Base-by-base conservation (phyloP, 2,329 filamentous ascomycete species). In the Elsinoe arachidis region DNA sequence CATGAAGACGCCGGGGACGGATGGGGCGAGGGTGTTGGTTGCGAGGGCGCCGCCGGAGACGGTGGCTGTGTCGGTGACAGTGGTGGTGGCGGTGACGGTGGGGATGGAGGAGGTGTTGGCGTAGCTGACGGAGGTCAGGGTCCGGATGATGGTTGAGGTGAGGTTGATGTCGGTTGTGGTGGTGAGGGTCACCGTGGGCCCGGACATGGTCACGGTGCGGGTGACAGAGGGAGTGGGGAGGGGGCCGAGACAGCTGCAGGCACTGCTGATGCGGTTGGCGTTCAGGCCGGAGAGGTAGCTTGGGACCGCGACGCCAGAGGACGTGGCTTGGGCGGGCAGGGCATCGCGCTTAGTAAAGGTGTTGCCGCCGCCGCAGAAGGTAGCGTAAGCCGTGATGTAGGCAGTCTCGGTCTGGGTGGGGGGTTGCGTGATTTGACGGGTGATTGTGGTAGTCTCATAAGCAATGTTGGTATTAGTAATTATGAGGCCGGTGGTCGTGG, bases 41-140 rank as follows among this genome's bases (percentile, higher is more conserved):
- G 19, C 49, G 2, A 53, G 12, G 4, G 49, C 34, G 34, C 49
- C 49, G 34, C 12, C 49, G 7, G 33, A 11, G 35, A 39, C 49
- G 15, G 34, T 17, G 5, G 49, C n/a, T 5, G 33, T 53, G 9
- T 26, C 35, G 12, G 49, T 53, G 34, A 53, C 35, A 1, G 49
- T 53, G 3, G 49, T 53, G 14, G 49, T 53, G 34, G 49, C 33
- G 4, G 49, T 53, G 49, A 53, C 19, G 34, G 49, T 53, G 14
- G 49, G 49, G n/a, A 53, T 35, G 49, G 26, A 19, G 49, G 49
- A 53, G 49, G 49, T 39, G 34, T 53, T 53, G 49, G 49, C 33
- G 49, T 53, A 53, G 49, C 35, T 53, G 34, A 53, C 35, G 10
- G 49, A 37, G 4, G 49, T 53, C 14, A 53, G 2, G 34, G 49